These are phyloP conservation scores for Cafeteria roenbergensis DNA, from an alignment of 108 stramenopile genomes.

Conservation along the genomic window DNA sequence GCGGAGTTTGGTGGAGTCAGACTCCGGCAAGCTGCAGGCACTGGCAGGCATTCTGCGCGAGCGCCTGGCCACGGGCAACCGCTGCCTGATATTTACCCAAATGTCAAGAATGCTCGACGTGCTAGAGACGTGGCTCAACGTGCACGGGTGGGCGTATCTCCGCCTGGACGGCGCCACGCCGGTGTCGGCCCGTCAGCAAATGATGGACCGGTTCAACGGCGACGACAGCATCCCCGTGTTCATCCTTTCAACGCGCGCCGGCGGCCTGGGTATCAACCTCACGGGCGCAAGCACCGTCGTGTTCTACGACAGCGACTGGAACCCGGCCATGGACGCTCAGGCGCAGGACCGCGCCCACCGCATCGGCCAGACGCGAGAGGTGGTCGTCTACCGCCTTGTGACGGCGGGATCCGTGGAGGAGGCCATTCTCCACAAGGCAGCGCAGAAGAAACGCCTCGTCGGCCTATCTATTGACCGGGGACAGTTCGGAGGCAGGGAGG, in stretches of 20 bases:
- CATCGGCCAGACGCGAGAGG: constrained; percentile 86
- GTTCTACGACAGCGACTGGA: constrained; percentile 54
- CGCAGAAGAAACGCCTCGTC: constrained; percentile 81
- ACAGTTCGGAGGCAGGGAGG: constrained; percentile 31
- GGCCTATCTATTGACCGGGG: constrained; percentile 84
- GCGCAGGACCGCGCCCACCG: constrained; percentile 71
- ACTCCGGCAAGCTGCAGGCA: constrained; percentile 88
- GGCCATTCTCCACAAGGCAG: constrained; percentile 81
- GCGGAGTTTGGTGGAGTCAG: constrained; percentile 77
- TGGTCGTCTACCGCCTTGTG: constrained; percentile 87
- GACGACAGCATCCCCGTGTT: constrained; percentile 41
- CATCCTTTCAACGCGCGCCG: constrained; percentile 42
- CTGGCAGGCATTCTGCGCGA: constrained; percentile 65
- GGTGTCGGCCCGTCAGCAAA: constrained; percentile 22
- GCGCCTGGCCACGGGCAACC: constrained; percentile 42
- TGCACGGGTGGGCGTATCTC: constrained; percentile 41
- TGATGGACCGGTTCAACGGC: constrained; percentile 39
- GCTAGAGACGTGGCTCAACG: constrained; percentile 51
- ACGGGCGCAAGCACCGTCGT: constrained; percentile 49
- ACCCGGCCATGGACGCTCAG: constrained; percentile 55
- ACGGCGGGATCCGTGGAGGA: constrained; percentile 87
- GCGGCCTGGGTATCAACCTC: constrained; percentile 51
- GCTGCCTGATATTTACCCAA: constrained; percentile 40
- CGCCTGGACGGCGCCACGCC: constrained; percentile 47
- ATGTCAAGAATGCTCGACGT: constrained; percentile 56